These are phyloP conservation scores for Quercus cerris DNA, from an alignment of 306 rosid genomes.

Conservation along the genomic window DNA sequence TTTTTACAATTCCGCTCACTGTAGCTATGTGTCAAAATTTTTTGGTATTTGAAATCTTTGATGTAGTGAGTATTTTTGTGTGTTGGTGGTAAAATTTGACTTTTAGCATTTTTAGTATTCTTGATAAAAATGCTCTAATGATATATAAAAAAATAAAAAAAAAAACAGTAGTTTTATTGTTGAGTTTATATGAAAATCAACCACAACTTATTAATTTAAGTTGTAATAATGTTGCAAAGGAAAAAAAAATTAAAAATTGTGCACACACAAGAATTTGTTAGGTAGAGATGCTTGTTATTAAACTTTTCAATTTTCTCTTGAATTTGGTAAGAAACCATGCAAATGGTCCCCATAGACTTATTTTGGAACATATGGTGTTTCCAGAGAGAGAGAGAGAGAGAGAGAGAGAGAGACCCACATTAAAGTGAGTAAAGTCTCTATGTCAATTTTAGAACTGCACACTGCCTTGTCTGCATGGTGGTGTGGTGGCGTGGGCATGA, in stretches of 20 bases:
- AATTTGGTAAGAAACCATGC: slow-evolving; percentile 50
- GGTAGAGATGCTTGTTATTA: slow-evolving; percentile 23
- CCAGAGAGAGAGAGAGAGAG: not conserved
- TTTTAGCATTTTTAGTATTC: too few relatives aligned
- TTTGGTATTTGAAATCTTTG: too few relatives aligned
- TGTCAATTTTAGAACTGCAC: slow-evolving; percentile 38
- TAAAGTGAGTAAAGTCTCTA: slow-evolving; percentile 34
- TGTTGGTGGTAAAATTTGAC: too few relatives aligned
- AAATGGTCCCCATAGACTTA: slow-evolving; percentile 57
- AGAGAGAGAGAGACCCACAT: slow-evolving; percentile 10
- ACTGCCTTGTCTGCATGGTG: slow-evolving; percentile 47
- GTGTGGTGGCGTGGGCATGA: slow-evolving; percentile 46
- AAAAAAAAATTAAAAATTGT: too few relatives aligned
- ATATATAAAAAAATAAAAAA: too few relatives aligned
- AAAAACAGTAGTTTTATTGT: not conserved
- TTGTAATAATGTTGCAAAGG: too few relatives aligned
- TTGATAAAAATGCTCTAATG: too few relatives aligned
- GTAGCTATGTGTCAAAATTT: too few relatives aligned
- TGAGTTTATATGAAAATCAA: too few relatives aligned
- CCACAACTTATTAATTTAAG: too few relatives aligned
- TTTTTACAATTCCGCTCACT: too few relatives aligned
- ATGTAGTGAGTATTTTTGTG: too few relatives aligned
- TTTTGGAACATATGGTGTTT: slow-evolving; percentile 44
- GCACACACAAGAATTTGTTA: slow-evolving; percentile 35
- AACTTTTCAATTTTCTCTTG: slow-evolving; percentile 38